A percentile compares a stretch with the other conserved stretches of the same genome.
Conservation (phyloP, 2,329 filamentous ascomycete species). For the Phaeomoniella chlamydospora region DNA sequence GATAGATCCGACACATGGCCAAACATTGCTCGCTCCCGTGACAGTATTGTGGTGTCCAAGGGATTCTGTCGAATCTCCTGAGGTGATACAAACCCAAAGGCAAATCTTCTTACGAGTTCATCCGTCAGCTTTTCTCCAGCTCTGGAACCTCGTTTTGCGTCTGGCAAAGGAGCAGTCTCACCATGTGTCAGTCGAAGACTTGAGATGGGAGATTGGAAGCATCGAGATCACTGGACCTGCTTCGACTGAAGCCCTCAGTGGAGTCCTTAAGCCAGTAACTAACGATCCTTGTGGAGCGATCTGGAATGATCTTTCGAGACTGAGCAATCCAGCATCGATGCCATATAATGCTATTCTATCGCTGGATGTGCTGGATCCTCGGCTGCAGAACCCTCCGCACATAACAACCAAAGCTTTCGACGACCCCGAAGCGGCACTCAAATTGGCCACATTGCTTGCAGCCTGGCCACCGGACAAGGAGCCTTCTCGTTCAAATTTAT, state of each 20-base stretch:
- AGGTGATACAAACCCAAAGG: constrained; percentile 24
- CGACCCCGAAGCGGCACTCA: constrained; percentile 16
- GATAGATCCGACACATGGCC: constrained; percentile 37
- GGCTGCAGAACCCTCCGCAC: constrained; percentile 61
- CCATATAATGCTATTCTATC: constrained; percentile 56
- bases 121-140: constrained; percentile 56
- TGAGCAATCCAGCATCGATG: constrained; percentile 56
- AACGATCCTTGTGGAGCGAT: constrained; percentile 12
- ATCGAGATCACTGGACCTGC: constrained; percentile 59
- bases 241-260: constrained; percentile 63
- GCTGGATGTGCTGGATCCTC: constrained; percentile 65
- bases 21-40: constrained; percentile 53
- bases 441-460: constrained; percentile 46
- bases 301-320: constrained; percentile 27
- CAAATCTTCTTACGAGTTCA: constrained; percentile 62
- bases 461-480: constrained; percentile 51
- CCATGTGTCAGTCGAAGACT: constrained; percentile 47
- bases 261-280: constrained; percentile 45
- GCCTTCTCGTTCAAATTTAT: constrained; percentile 40
- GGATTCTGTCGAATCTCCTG: constrained; percentile 9
- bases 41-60: constrained; percentile 61
- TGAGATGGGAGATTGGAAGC: constrained; percentile 59
- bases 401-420: constrained; percentile 18
- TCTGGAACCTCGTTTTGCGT: constrained; percentile 47
- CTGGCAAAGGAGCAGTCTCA: constrained; percentile 47